Conservation (phyloP, 352 stramenopile species). For the Globisporangium orthogonon region DNA sequence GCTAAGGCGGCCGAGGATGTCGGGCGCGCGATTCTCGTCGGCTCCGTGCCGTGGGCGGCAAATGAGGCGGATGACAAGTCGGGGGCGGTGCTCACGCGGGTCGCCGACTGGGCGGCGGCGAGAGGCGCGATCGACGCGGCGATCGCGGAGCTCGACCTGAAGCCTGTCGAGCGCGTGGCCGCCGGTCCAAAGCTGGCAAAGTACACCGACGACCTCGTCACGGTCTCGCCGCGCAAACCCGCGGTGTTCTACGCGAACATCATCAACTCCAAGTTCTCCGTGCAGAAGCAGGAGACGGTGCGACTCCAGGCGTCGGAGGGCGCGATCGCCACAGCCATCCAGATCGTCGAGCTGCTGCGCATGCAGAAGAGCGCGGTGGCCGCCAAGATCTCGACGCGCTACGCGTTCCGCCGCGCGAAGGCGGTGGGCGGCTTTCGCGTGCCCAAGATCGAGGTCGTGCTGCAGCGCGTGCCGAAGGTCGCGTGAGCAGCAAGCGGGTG, state of each 20-base stretch:
- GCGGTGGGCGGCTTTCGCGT: conserved; percentile 50
- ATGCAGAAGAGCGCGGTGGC: conserved; percentile 48
- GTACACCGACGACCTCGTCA: conserved; percentile 71
- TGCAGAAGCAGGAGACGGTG: conserved; percentile 58
- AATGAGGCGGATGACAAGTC: not conserved
- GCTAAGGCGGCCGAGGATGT: conserved; percentile 22
- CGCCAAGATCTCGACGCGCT: conserved; percentile 68
- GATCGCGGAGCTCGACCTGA: conserved; percentile 37
- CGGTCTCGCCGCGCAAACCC: conserved; percentile 60
- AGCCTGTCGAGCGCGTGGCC: conserved; percentile 32
- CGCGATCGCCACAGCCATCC: conserved; percentile 69
- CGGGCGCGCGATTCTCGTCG: conserved; percentile 31
- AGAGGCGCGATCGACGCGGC: conserved; percentile 31
- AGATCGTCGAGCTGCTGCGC: conserved; percentile 61
- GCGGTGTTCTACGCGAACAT: conserved; percentile 78
- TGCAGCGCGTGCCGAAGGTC: conserved; percentile 34
- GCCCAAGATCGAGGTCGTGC: conserved; percentile 63
- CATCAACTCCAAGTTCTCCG: conserved; percentile 72
- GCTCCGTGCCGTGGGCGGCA: conserved; percentile 44
- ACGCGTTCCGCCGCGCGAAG: conserved; percentile 46
- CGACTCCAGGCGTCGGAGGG: conserved; percentile 59
- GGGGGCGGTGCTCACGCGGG: not conserved
- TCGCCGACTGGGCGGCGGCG: conserved; percentile 13
- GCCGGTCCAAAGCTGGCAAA: conserved; percentile 49
- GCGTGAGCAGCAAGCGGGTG: conserved; percentile 10